Conservation (phyloP, 2,329 filamentous ascomycete genomes). For the Metarhizium robertsii region DNA sequence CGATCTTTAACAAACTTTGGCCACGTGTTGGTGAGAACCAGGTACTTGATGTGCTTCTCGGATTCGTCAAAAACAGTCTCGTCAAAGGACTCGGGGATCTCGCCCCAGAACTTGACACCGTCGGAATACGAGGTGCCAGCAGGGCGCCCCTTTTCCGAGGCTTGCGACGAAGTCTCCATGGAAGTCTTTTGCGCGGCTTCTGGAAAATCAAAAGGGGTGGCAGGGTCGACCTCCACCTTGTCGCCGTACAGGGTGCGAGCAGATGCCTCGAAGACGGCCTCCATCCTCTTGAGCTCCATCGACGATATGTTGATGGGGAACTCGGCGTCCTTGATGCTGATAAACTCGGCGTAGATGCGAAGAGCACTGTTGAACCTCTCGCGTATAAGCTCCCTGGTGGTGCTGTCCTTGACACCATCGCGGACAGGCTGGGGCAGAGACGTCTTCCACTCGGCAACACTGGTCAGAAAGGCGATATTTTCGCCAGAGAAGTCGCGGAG, state of each 20-base stretch:
- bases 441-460: conserved; percentile 47
- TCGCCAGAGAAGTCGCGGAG: conserved; percentile 60
- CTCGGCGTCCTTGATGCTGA: conserved; percentile 48
- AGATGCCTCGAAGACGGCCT: conserved; percentile 44
- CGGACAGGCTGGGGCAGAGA: conserved; percentile 17
- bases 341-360: conserved; percentile 51
- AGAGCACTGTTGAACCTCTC: conserved; percentile 49
- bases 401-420: conserved; percentile 12
- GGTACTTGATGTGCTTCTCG: conserved; percentile 52
- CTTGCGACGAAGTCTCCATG: neutral
- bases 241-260: conserved; percentile 33
- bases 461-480: conserved; percentile 58
- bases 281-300: conserved; percentile 38
- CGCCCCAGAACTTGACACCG: conserved; percentile 25
- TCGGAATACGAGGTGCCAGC: neutral
- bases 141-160: neutral
- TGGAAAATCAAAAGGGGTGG: conserved; percentile 27
- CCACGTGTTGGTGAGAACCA: conserved; percentile 62
- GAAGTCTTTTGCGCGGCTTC: neutral
- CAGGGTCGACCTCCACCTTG: conserved; percentile 23
- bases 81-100: conserved; percentile 39
- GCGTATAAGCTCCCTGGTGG: conserved; percentile 22
- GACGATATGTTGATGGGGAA: conserved; percentile 58
- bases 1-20: conserved; percentile 41
- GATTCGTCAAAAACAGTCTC: conserved; percentile 48